phyloP scores from a whole-genome alignment of 805 yeast genomes.

The Aciculoconidium aculeatum region DNA sequence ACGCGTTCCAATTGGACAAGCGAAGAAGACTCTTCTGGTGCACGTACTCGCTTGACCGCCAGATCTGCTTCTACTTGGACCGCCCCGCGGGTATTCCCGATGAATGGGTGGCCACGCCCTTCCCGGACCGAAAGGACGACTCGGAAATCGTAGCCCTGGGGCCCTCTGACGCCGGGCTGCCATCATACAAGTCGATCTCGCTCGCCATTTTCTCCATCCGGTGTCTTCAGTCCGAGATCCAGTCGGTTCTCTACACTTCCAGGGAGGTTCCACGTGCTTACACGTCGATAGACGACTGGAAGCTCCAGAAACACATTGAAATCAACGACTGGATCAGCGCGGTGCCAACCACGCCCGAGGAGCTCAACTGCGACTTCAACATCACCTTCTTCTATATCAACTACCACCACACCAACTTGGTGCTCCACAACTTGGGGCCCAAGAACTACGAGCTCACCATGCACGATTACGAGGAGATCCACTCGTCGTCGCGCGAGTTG shows the following conservation, averaged over 20 bases:
- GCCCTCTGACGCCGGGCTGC: slow-evolving; percentile 27
- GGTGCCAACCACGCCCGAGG: slow-evolving; percentile 49
- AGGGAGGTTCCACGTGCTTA: slow-evolving; percentile 67
- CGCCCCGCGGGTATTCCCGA: slow-evolving; percentile 89
- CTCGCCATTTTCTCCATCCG: slow-evolving; percentile 64
- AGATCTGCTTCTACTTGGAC: slow-evolving; percentile 78
- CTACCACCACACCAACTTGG: slow-evolving; percentile 66
- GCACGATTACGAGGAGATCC: slow-evolving; percentile 51
- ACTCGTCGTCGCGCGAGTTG: slow-evolving; percentile 60
- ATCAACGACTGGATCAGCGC: slow-evolving; percentile 58
- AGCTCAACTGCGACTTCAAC: slow-evolving; percentile 73
- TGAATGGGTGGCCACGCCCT: slow-evolving; percentile 62
- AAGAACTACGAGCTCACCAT: slow-evolving; percentile 48
- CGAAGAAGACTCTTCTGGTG: slow-evolving; percentile 73
- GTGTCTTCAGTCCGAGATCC: slow-evolving; percentile 71
- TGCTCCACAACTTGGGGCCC: slow-evolving; percentile 76
- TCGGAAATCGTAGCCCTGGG: slow-evolving; percentile 45
- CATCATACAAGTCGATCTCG: slow-evolving; percentile 66
- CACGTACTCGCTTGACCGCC: slow-evolving; percentile 79
- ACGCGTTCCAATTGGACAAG: slow-evolving; percentile 58
- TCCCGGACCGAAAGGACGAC: slow-evolving; percentile 75
- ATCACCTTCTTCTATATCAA: slow-evolving; percentile 65
- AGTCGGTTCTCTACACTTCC: slow-evolving; percentile 63
- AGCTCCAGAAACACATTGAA: slow-evolving; percentile 40
- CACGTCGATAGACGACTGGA: slow-evolving; percentile 56